phyloP scores from a whole-genome alignment of 2,329 filamentous ascomycete genomes.

The Scedosporium apiospermum region DNA sequence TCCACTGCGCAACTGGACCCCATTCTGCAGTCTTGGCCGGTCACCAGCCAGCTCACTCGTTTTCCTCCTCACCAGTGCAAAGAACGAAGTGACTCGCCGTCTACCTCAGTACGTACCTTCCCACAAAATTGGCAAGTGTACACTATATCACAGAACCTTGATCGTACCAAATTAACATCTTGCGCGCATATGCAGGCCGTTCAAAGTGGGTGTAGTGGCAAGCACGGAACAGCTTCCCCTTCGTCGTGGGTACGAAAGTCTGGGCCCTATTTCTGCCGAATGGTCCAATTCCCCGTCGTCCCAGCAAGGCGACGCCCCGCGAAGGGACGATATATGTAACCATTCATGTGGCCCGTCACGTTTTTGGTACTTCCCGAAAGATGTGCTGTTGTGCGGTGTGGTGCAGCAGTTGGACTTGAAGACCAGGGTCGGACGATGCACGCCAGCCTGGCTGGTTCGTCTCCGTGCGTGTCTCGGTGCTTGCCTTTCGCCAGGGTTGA shows the following conservation, averaged over 20 bases:
- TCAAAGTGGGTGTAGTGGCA: background rate
- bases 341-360: background rate
- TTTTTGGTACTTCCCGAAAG: background rate
- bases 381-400: no score
- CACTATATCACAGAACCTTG: background rate
- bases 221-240: background rate
- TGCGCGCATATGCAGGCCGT: conserved; percentile 1
- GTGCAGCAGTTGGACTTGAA: background rate
- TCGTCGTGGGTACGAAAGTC: background rate
- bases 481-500: background rate
- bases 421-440: background rate
- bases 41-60: no score
- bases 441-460: background rate
- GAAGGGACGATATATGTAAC: background rate
- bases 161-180: background rate
- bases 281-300: background rate
- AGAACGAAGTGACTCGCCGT: background rate
- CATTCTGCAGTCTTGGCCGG: no score
- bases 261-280: background rate
- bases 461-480: background rate
- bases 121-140: no score
- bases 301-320: background rate
- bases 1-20: no score
- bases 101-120: background rate
- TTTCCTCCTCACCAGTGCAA: background rate